Evolutionary conservation across 1,284 basidiomycete species (phyloP).

Genomic region (Heterobasidion irregulare): DNA sequence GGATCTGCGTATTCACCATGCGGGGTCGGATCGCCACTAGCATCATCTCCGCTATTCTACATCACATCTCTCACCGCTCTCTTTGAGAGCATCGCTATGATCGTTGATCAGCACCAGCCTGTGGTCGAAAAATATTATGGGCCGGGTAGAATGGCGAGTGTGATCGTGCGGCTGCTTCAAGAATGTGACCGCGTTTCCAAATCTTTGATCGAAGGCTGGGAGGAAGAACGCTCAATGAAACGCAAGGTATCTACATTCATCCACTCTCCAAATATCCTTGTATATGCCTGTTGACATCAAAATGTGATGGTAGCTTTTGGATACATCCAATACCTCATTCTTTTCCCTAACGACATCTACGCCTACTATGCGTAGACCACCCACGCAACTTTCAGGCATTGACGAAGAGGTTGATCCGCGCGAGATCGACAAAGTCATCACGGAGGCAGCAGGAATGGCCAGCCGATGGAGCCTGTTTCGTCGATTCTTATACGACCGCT

Average conservation of each 20-base stretch:
- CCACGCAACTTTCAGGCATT: slow-evolving; percentile 20
- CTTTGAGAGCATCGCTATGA: slow-evolving; percentile 92
- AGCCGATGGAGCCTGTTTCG: slow-evolving; percentile 90
- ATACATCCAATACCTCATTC: slow-evolving; percentile 15
- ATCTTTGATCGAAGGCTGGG: slow-evolving; percentile 79
- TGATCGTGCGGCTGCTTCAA: slow-evolving; percentile 70
- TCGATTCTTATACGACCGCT: slow-evolving; percentile 74
- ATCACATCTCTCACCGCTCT: slow-evolving; percentile 81
- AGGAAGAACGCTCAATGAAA: slow-evolving; percentile 74
- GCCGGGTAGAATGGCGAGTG: slow-evolving; percentile 73
- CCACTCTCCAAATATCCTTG: neutral
- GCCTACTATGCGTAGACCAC: slow-evolving; percentile 28
- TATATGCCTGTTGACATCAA: neutral
- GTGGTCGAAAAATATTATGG: slow-evolving; percentile 99
- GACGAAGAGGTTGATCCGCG: slow-evolving; percentile 79
- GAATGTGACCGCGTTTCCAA: slow-evolving; percentile 85
- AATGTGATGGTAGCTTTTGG: slow-evolving; percentile 19
- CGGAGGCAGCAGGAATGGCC: slow-evolving; percentile 84
- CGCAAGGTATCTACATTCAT: slow-evolving; percentile 45
- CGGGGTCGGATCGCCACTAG: slow-evolving; percentile 29
- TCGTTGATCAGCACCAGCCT: slow-evolving; percentile 95
- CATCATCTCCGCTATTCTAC: slow-evolving; percentile 85
- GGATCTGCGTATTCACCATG: neutral
- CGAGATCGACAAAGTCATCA: slow-evolving; percentile 84
- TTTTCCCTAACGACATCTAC: slow-evolving; percentile 18